Percentiles rank a stretch among this genome's conserved stretches.
These are phyloP conservation scores for Crithidia expoeki DNA, from an alignment of 208 protist genomes.

Conservation along the genomic window DNA sequence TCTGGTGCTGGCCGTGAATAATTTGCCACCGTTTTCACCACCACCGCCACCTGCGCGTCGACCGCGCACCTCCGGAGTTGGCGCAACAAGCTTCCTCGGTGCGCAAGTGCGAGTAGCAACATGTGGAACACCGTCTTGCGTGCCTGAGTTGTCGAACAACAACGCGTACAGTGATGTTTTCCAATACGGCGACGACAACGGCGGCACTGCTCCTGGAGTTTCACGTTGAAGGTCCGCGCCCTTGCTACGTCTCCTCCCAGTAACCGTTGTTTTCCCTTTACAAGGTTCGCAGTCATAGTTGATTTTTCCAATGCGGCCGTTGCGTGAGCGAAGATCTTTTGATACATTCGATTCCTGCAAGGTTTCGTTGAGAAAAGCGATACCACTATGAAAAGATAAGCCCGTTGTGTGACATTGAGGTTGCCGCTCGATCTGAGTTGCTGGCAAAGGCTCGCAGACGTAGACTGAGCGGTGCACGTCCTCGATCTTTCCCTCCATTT, in stretches of 20 bases:
- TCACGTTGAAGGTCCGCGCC: too few relatives aligned
- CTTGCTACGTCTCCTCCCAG: too few relatives aligned
- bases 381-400: neutral
- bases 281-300: too few relatives aligned
- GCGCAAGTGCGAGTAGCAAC: neutral
- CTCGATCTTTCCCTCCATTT: slow-evolving; percentile 1
- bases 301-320: too few relatives aligned
- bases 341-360: too few relatives aligned
- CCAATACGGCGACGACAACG: too few relatives aligned
- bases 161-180: too few relatives aligned
- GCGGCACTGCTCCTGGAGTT: too few relatives aligned
- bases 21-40: neutral
- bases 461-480: neutral
- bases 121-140: neutral
- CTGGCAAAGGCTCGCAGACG: neutral
- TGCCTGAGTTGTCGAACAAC: too few relatives aligned
- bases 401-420: neutral
- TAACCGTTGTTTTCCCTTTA: too few relatives aligned
- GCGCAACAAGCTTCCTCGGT: neutral
- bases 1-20: neutral
- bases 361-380: neutral
- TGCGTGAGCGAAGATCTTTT: too few relatives aligned
- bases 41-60: slow-evolving; percentile 17
- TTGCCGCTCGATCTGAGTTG: neutral
- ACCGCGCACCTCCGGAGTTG: slow-evolving; percentile 4